These are phyloP conservation scores for Mucor mucedo DNA, from an alignment of 371 early-diverging fungal species.

Conservation along the genomic window DNA sequence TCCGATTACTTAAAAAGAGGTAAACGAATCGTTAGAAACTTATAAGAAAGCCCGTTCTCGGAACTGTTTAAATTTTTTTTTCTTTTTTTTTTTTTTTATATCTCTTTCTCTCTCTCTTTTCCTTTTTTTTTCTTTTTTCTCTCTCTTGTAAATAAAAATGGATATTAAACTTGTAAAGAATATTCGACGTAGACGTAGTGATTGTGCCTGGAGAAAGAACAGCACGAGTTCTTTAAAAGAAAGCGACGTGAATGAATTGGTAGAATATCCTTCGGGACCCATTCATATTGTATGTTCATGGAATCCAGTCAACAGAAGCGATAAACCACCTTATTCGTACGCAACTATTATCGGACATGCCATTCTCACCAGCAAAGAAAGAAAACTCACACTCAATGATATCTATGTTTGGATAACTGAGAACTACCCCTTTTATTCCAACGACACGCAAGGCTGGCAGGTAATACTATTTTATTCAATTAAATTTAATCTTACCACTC, in stretches of 20 bases:
- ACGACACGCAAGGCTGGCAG: constrained; percentile 86
- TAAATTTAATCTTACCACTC: background rate
- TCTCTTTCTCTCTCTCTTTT: constrained; percentile 3
- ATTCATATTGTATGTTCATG: constrained; percentile 35
- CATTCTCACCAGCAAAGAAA: constrained; percentile 74
- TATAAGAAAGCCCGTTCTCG: constrained; percentile 11
- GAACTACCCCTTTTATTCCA: constrained; percentile 80
- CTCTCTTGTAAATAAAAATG: constrained; percentile 1
- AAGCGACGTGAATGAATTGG: background rate
- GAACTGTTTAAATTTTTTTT: constrained; percentile 12
- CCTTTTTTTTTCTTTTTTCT: constrained; percentile 4
- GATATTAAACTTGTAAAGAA: constrained; percentile 7
- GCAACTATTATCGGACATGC: constrained; percentile 93
- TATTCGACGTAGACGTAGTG: constrained; percentile 25
- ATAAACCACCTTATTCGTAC: constrained; percentile 93
- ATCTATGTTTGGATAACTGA: constrained; percentile 92
- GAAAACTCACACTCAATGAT: constrained; percentile 85
- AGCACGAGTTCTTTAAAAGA: background rate
- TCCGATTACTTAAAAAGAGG: background rate
- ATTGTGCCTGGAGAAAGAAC: constrained; percentile 14
- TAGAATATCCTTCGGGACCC: constrained; percentile 27
- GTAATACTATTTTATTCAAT: constrained; percentile 40
- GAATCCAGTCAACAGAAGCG: constrained; percentile 47
- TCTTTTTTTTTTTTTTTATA: background rate
- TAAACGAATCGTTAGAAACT: constrained; percentile 1